Evolutionary conservation across 805 yeast genomes (phyloP).

Genomic region (Metschnikowia peoriensis): DNA sequence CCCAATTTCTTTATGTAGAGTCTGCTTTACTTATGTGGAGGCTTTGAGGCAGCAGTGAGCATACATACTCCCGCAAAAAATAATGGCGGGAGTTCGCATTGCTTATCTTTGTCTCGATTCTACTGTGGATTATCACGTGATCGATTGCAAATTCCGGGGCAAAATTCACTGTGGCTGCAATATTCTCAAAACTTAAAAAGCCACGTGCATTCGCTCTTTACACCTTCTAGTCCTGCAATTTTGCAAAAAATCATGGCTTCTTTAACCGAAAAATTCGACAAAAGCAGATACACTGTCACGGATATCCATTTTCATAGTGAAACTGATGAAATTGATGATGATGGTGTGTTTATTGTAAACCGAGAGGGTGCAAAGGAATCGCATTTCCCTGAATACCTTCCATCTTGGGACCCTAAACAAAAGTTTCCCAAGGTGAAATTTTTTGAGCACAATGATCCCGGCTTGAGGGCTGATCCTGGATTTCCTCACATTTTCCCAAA

Average conservation of each 20-base stretch:
- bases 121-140: conserved; percentile 11
- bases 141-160: conserved; percentile 8
- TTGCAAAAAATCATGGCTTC: background rate
- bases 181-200: background rate
- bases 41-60: background rate
- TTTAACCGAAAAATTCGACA: conserved; percentile 8
- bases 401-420: conserved; percentile 33
- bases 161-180: conserved; percentile 10
- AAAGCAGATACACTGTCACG: conserved; percentile 4
- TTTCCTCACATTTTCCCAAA: conserved; percentile 23
- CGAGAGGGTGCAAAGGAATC: conserved; percentile 27
- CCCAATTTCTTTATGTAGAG: background rate
- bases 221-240: too few relatives aligned
- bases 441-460: conserved; percentile 30
- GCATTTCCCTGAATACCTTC: conserved; percentile 27
- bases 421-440: conserved; percentile 30
- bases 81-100: background rate
- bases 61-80: background rate
- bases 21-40: background rate
- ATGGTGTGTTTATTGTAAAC: conserved; percentile 29
- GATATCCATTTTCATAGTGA: conserved; percentile 17
- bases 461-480: conserved; percentile 22
- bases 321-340: conserved; percentile 30
- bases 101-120: background rate
- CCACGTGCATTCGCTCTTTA: background rate